Base-by-base conservation (phyloP, 169 alveolate genomes). In the Eimeria maxima region DNA sequence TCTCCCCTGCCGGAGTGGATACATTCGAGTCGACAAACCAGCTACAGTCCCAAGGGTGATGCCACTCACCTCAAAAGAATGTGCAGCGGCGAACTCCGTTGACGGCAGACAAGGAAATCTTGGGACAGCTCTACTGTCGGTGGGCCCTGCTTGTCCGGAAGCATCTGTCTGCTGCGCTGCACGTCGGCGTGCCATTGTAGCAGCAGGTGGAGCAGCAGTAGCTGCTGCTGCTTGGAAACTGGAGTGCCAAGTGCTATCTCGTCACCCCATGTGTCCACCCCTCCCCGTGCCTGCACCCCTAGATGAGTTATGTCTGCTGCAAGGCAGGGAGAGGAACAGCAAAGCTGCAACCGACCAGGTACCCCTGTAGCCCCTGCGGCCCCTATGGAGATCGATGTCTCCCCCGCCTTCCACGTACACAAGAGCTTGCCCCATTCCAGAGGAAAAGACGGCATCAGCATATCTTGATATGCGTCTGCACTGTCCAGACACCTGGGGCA, bases 381-480 rank as follows among this genome's bases (percentile, higher is more conserved):
- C 78, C 47, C 78, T 69, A 47, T 1, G 47, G 45, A 47, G 45
- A 44, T 47, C 78, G 78, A 22, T 57, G 87, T 29, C 53, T 84
- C 93, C n/a, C 53, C 78, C 24, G 93, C 53, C 78, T 33, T 84
- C 93, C 93, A 84, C 74, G 93, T 84, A 44, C 93, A 84, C 7
- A 84, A 60, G 13, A 84, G 78, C 93, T 84, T 84, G 22, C 93
- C 93, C 93, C 93, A 84, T 14, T 84, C 93, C 14, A 84, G 60
- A 38, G 93, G 93, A 38, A 84, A 84, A 2, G 93, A 84, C 10
- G 93, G 93, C 55, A 47, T 60, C 55, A 84, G 74, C 80, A 84
- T 29, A 42, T 84, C 93, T 69, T 84, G 93, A 60, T 84, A 84
- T 5, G 44, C 57, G 20, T 84, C 93, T 53, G 93, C 93, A 14